A percentile compares a stretch with the other conserved stretches of the same genome.
Conservation (phyloP, 495 filamentous ascomycete genomes). For the Penicillium macrosclerotiorum region DNA sequence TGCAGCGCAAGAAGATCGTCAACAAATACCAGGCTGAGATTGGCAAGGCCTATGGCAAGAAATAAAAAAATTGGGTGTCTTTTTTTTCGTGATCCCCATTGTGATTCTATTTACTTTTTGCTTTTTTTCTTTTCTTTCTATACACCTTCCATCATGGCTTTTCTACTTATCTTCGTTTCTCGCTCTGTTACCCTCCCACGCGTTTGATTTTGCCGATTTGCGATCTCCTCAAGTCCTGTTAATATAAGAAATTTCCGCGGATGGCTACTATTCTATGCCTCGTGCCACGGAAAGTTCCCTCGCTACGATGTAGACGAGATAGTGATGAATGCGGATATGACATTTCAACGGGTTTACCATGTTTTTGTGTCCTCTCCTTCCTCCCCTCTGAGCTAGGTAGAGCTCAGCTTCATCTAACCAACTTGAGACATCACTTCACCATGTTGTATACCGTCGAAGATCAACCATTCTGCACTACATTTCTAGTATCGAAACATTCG, state of each 20-base stretch:
- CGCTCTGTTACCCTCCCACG: slow-evolving; percentile 18
- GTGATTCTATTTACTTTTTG: slow-evolving; percentile 2
- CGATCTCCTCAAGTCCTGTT: slow-evolving; percentile 9
- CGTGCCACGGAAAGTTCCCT: no score
- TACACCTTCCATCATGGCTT: no score
- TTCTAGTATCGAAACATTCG: neutral
- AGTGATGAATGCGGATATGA: slow-evolving; percentile 23
- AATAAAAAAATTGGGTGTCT: slow-evolving; percentile 22
- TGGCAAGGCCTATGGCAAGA: slow-evolving; percentile 49
- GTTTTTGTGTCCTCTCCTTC: neutral
- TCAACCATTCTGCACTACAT: neutral
- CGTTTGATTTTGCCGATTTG: slow-evolving; percentile 12
- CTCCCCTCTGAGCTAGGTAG: no score
- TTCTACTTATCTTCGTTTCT: no score
- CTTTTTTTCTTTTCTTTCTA: slow-evolving; percentile 8
- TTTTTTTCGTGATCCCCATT: slow-evolving; percentile 1
- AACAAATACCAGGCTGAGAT: slow-evolving; percentile 44
- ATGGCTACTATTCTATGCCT: slow-evolving; percentile 2
- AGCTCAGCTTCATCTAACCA: no score
- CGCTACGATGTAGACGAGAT: slow-evolving; percentile 21
- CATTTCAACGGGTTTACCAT: slow-evolving; percentile 5
- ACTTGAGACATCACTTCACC: neutral
- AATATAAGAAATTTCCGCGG: slow-evolving; percentile 12
- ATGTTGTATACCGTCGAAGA: neutral
- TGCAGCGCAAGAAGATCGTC: slow-evolving; percentile 55